Evolutionary conservation across 345 rosid genomes (phyloP).

Genomic region (Aethionema arabicum): DNA sequence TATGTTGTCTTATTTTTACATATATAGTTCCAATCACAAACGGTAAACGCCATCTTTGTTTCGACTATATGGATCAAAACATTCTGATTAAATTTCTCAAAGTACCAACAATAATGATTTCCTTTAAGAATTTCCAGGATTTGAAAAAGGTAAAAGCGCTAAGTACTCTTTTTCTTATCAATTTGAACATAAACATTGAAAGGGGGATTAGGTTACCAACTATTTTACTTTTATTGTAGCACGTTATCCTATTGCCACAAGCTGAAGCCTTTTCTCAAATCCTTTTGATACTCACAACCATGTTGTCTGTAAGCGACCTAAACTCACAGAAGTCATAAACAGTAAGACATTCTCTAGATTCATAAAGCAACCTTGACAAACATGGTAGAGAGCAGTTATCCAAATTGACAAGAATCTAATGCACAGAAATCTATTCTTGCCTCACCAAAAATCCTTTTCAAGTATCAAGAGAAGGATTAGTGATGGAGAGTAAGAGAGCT

Average conservation of each 20-base stretch:
- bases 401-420: not conserved
- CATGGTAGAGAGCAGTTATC: not conserved
- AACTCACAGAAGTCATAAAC: not conserved
- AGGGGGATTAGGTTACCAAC: constrained; percentile 36
- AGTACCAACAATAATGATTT: no score
- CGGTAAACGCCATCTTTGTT: not conserved
- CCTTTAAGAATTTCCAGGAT: constrained; percentile 3
- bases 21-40: no score
- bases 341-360: not conserved
- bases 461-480: no score
- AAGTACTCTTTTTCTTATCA: constrained; percentile 12
- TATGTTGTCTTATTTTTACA: no score
- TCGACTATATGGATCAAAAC: not conserved
- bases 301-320: constrained; percentile 93
- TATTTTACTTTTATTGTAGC: constrained; percentile 76
- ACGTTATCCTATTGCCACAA: constrained; percentile 92
- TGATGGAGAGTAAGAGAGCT: constrained; percentile 1
- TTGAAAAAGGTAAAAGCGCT: constrained; percentile 25
- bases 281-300: constrained; percentile 96
- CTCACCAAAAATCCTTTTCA: no score
- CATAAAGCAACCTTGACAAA: constrained; percentile 10
- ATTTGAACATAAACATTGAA: constrained; percentile 18
- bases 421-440: no score
- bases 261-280: constrained; percentile 87
- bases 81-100: not conserved